Conservation (phyloP, 352 stramenopile genomes). For the Labyrinthula sp. region DNA sequence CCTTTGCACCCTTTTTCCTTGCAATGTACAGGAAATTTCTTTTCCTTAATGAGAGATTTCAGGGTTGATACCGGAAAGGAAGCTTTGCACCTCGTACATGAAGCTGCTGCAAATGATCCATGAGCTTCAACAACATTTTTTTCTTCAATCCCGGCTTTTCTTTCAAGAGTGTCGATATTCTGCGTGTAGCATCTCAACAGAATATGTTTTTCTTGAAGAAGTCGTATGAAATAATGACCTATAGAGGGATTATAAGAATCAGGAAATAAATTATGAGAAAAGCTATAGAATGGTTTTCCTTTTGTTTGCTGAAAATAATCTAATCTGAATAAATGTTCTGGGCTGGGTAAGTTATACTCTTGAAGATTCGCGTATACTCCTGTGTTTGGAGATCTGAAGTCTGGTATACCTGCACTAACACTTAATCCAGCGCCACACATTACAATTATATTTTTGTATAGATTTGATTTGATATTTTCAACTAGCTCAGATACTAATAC, state of each 20-base stretch:
- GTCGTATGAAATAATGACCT: conserved; percentile 78
- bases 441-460: conserved; percentile 45
- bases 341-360: conserved; percentile 58
- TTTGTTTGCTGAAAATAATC: conserved; percentile 79
- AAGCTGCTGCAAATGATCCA: conserved; percentile 63
- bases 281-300: conserved; percentile 80
- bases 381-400: conserved; percentile 68
- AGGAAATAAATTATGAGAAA: conserved; percentile 50
- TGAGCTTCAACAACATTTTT: conserved; percentile 71
- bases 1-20: conserved; percentile 47
- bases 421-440: conserved; percentile 72
- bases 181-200: conserved; percentile 80
- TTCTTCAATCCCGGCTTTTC: conserved; percentile 55
- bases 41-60: conserved; percentile 30
- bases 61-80: conserved; percentile 22
- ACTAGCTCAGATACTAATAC: too few relatives aligned
- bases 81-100: conserved; percentile 56
- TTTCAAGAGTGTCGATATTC: conserved; percentile 92
- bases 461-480: conserved; percentile 1
- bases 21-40: conserved; percentile 9
- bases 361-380: conserved; percentile 56
- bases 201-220: conserved; percentile 65
- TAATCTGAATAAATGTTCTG: conserved; percentile 93
- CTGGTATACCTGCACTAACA: conserved; percentile 86
- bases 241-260: conserved; percentile 56